These are phyloP conservation scores for Rubroboletus pulcherrimus DNA, from an alignment of 768 basidiomycete species.

Conservation along the genomic window DNA sequence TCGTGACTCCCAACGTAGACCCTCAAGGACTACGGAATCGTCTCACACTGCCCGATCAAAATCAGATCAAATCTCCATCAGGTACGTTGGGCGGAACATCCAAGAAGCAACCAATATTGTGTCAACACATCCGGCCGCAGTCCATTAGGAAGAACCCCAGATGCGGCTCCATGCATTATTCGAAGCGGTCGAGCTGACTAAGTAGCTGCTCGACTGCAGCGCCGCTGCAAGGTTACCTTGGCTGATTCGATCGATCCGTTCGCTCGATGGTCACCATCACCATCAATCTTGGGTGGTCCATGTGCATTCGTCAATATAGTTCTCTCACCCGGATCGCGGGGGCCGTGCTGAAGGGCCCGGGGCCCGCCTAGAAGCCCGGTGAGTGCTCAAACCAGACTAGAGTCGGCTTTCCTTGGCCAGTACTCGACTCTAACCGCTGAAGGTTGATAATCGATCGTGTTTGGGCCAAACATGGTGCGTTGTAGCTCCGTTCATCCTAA, in stretches of 20 bases:
- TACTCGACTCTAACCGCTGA: background rate
- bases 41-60: background rate
- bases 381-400: background rate
- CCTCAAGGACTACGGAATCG: background rate
- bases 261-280: background rate
- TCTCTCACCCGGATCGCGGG: slow-evolving; percentile 7
- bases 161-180: background rate
- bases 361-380: background rate
- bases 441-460: background rate
- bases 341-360: background rate
- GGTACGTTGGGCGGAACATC: background rate
- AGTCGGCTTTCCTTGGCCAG: background rate
- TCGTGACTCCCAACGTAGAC: background rate
- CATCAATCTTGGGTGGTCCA: background rate
- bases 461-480: background rate
- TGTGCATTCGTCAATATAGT: background rate
- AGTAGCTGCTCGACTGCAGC: background rate
- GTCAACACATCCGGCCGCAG: background rate
- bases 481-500: background rate
- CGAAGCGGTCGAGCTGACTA: background rate
- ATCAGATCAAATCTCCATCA: background rate
- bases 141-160: background rate
- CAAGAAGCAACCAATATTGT: background rate
- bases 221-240: background rate
- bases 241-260: background rate